Evolutionary conservation across 495 filamentous ascomycete species (phyloP).

Genomic region (Penicillium silybi): DNA sequence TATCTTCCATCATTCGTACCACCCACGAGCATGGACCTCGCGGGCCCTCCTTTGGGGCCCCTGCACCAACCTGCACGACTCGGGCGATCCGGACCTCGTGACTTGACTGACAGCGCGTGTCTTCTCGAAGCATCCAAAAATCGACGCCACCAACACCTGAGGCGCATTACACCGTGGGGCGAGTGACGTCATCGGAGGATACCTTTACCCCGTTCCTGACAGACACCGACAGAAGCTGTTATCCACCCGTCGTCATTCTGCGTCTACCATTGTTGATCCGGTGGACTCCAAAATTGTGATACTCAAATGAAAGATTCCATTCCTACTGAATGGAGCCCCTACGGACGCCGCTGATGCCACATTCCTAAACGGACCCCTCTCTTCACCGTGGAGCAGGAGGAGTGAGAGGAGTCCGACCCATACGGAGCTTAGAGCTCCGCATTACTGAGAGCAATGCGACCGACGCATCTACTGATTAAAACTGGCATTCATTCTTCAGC

Average conservation of each 20-base stretch:
- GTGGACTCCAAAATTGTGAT: background rate
- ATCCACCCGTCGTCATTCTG: background rate
- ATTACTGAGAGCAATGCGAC: background rate
- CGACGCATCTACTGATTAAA: background rate
- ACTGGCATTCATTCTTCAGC: background rate
- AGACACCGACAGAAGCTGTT: background rate
- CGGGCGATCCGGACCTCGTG: background rate
- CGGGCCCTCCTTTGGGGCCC: background rate
- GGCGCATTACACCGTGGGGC: constrained; percentile 4
- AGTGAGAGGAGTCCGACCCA: background rate
- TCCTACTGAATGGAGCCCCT: background rate
- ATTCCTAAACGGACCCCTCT: background rate
- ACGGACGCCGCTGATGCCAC: background rate
- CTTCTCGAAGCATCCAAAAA: background rate
- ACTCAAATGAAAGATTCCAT: background rate
- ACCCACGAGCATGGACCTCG: background rate
- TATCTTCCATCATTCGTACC: too few relatives aligned
- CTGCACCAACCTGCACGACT: background rate
- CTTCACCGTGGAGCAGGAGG: background rate
- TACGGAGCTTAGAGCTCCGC: background rate
- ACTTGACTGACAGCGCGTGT: background rate
- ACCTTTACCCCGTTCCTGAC: constrained; percentile 6
- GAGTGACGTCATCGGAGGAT: constrained; percentile 10
- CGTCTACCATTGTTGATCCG: constrained; percentile 3
- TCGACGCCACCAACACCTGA: constrained; percentile 7